Evolutionary conservation across 2,329 filamentous ascomycete genomes (phyloP).

Genomic region (Ploettnerulaceae sp.): DNA sequence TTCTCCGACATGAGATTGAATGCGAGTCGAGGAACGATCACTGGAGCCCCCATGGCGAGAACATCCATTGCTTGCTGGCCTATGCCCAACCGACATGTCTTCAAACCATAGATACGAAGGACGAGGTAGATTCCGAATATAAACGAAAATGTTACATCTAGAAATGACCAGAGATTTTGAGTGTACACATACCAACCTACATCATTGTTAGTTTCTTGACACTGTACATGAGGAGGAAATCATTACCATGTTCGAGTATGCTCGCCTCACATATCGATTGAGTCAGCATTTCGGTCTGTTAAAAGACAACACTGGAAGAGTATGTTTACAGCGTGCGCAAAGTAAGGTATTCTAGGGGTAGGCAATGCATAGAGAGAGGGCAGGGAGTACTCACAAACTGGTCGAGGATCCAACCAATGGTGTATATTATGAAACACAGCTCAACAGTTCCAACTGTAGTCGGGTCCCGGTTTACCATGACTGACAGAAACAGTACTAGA

Average conservation of each 20-base stretch:
- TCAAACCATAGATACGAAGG: conserved; percentile 61
- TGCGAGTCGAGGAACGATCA: conserved; percentile 72
- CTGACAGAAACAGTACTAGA: conserved; percentile 62
- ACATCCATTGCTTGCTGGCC: conserved; percentile 70
- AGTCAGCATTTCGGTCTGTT: not conserved
- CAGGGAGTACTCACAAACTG: conserved; percentile 17
- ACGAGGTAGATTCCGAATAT: conserved; percentile 67
- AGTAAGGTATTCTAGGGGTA: no score
- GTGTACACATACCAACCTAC: conserved; percentile 70
- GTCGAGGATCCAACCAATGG: conserved; percentile 59
- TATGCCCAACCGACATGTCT: conserved; percentile 42
- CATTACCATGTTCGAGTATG: conserved; percentile 46
- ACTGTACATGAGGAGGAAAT: no score
- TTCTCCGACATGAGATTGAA: conserved; percentile 83
- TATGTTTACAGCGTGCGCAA: no score
- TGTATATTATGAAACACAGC: conserved; percentile 65
- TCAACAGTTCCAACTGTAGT: conserved; percentile 53
- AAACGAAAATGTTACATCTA: conserved; percentile 71
- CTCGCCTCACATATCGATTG: conserved; percentile 9
- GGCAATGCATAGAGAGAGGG: no score
- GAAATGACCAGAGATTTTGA: conserved; percentile 83
- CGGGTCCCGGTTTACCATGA: conserved; percentile 66
- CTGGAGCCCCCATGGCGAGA: conserved; percentile 72
- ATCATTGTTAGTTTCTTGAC: not conserved
- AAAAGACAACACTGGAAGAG: no score